These are phyloP conservation scores for Trichoderma erinaceum DNA, from an alignment of 495 filamentous ascomycete species.

Conservation along the genomic window DNA sequence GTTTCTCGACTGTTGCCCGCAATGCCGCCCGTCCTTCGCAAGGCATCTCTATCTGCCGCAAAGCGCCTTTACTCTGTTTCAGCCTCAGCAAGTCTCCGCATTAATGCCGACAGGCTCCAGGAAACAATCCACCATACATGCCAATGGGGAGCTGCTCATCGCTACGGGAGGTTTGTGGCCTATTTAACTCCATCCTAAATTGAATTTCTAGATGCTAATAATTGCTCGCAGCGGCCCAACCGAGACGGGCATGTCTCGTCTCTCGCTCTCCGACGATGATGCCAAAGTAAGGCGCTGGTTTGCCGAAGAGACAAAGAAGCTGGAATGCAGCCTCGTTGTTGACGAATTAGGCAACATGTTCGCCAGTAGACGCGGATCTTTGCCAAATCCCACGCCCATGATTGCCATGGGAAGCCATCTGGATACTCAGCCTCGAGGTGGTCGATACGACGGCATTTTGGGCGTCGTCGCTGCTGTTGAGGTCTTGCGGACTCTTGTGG, in stretches of 20 bases:
- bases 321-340: constrained; percentile 52
- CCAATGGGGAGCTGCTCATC: constrained; percentile 37
- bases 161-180: constrained; percentile 17
- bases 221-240: constrained; percentile 25
- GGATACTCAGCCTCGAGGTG: constrained; percentile 73
- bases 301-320: constrained; percentile 52
- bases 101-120: constrained; percentile 55
- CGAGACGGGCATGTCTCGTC: constrained; percentile 42
- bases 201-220: neutral
- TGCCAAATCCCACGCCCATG: constrained; percentile 38
- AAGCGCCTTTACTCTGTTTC: neutral
- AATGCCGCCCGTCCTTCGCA: neutral
- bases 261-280: constrained; percentile 65
- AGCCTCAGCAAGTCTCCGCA: constrained; percentile 35
- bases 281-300: constrained; percentile 73
- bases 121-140: constrained; percentile 59
- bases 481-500: constrained; percentile 60
- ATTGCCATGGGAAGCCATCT: constrained; percentile 64
- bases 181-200: neutral
- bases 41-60: neutral
- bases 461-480: constrained; percentile 69
- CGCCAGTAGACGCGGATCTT: constrained; percentile 55
- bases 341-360: constrained; percentile 64
- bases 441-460: constrained; percentile 71
- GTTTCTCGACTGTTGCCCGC: neutral